Evolutionary conservation across 148 eudicot species (phyloP).

Genomic region (Rhododendron mucronatum): DNA sequence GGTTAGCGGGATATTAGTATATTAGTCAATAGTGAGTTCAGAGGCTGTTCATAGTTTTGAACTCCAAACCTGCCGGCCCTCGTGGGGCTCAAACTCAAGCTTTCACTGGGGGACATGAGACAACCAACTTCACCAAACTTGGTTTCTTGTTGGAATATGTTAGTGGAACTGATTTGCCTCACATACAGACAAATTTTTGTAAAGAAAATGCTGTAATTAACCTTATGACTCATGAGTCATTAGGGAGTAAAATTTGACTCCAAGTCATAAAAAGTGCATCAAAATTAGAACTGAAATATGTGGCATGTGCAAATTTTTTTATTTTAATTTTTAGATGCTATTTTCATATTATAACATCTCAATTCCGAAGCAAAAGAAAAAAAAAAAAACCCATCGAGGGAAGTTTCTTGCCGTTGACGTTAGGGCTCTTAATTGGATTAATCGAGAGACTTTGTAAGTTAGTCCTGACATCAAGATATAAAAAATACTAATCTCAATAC

Average conservation of each 20-base stretch:
- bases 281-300: background rate
- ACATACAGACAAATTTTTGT: background rate
- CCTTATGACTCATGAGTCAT: no score
- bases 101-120: background rate
- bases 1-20: no score
- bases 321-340: background rate
- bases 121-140: no score
- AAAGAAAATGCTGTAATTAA: background rate
- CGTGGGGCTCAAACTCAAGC: no score
- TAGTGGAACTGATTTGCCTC: conserved; percentile 54
- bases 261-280: background rate
- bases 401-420: background rate
- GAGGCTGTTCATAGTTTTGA: no score
- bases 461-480: background rate
- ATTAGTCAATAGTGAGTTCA: no score
- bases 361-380: no score
- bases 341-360: background rate
- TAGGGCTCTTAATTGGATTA: no score
- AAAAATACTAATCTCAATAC: no score
- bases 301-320: background rate
- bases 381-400: no score
- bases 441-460: no score
- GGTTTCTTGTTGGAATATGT: conserved; percentile 16
- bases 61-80: no score
- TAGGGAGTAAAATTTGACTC: background rate